phyloP scores from a whole-genome alignment of 805 yeast species.

The Saitoella complicata region DNA sequence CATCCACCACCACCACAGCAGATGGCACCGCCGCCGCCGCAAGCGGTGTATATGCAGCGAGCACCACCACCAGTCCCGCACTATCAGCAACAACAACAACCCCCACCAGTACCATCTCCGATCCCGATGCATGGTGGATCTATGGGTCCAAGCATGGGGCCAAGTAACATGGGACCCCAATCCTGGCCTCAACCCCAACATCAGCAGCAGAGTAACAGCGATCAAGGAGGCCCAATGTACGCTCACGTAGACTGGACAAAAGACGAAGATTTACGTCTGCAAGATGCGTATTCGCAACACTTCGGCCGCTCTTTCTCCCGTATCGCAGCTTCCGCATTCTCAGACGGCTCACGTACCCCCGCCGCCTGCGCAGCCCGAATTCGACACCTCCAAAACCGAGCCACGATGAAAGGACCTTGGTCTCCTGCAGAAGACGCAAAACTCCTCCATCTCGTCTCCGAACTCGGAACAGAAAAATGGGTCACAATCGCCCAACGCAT shows the following conservation, averaged over 20 bases:
- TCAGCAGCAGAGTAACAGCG: too few relatives aligned
- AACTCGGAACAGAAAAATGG: constrained; percentile 77
- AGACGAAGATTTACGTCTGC: neutral
- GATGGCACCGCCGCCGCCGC: too few relatives aligned
- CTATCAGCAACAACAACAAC: neutral
- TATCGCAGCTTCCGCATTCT: neutral
- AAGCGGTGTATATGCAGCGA: too few relatives aligned
- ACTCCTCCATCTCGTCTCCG: constrained; percentile 48
- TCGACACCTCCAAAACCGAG: constrained; percentile 8
- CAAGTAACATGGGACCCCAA: too few relatives aligned
- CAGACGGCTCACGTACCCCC: neutral
- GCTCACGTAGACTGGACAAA: neutral
- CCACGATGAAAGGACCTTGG: constrained; percentile 65
- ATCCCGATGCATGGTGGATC: neutral
- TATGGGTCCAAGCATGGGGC: too few relatives aligned
- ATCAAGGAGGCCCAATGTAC: too few relatives aligned
- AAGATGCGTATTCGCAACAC: neutral
- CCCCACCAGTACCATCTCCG: constrained; percentile 3
- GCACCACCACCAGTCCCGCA: neutral
- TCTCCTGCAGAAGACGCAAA: constrained; percentile 67
- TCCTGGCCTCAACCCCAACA: too few relatives aligned
- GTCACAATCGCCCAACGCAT: constrained; percentile 62
- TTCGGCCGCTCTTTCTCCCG: neutral
- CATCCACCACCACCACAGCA: neutral
- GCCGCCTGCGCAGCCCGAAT: neutral